Evolutionary conservation across 78 protist species (phyloP), one percentile per base, ranked within the genome.

Genomic region (Anaeramoeba ignava): DNA sequence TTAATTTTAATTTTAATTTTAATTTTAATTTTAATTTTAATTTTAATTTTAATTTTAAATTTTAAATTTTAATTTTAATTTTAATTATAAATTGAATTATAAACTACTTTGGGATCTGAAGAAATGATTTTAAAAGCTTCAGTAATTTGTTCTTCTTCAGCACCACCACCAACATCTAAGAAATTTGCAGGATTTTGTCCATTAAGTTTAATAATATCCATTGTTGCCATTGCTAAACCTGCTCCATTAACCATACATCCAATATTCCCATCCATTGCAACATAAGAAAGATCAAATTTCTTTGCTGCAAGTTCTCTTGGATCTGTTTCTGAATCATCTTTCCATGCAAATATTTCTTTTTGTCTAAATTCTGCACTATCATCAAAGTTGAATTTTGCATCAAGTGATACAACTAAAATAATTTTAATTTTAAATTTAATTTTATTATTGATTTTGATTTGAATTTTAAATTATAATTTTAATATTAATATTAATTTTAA

Each of bases 181-280:
- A 97, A 97, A 95, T 97, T 97, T 68, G 99, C 99, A 3, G 99
- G 99, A 40, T 8, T 2, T 41, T 97, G 98, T 33, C 99, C 98
- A 79, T 89, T n/a, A 27, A 88, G 89, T 82, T 88, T 85, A 85
- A 94, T 93, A 88, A 93, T 91, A 91, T 97, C 99, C 98, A 97
- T 95, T 67, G 98, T 95, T 42, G 99, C 99, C 99, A 97, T 97
- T 38, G 99, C 99, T 38, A 97, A 92, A 27, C 99, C 99, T 12
- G 99, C 99, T 39, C 99, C 99, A 89, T 97, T 96, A 78, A 95
- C 98, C 41, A 97, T 83, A 92, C 98, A 97, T 12, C 98, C 99
- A 83, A 97, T 94, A 89, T 87, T 90, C 67, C 99, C 99, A 84
- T 95, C 98, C 41, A 96, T 81, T 36, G 94, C 97, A 85, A 97